Evolutionary conservation across 768 basidiomycete genomes (phyloP).

Genomic region (Crepidotus variabilis): DNA sequence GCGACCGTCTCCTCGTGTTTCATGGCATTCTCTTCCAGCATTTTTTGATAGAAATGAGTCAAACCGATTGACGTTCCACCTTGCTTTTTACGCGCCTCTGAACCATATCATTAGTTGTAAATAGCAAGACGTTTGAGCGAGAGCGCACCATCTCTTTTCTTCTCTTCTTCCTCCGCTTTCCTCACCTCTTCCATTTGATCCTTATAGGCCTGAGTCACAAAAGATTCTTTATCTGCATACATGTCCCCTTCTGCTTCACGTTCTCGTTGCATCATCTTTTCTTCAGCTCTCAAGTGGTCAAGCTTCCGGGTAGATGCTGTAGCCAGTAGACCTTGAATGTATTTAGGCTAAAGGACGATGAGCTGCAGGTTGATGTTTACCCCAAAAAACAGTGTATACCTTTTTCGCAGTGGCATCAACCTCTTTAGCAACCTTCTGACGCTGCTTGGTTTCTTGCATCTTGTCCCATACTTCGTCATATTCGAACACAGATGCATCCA

Average conservation of each 20-base stretch:
- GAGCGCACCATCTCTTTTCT: conserved; percentile 72
- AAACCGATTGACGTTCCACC: conserved; percentile 64
- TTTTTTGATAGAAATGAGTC: conserved; percentile 77
- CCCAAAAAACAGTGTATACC: conserved; percentile 42
- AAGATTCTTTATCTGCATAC: conserved; percentile 93
- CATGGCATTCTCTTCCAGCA: conserved; percentile 76
- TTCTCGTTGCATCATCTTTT: conserved; percentile 95
- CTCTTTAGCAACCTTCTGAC: conserved; percentile 75
- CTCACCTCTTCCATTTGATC: conserved; percentile 93
- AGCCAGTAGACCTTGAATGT: conserved; percentile 74
- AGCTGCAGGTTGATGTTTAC: conserved; percentile 1
- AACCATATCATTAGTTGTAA: conserved; percentile 13
- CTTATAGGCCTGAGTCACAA: conserved; percentile 96
- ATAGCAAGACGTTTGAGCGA: not conserved
- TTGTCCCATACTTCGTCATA: conserved; percentile 97
- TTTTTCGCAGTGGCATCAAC: conserved; percentile 73
- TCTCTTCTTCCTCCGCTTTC: conserved; percentile 91
- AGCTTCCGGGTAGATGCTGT: conserved; percentile 85
- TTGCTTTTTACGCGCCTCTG: conserved; percentile 61
- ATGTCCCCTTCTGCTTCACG: conserved; percentile 91
- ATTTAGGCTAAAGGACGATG: conserved; percentile 71
- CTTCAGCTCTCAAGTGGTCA: conserved; percentile 91
- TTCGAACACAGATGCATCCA: conserved; percentile 84
- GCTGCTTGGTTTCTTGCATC: conserved; percentile 84
- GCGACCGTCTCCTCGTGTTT: conserved; percentile 86